Evolutionary conservation across 768 basidiomycete genomes (phyloP).

Genomic region (Tricholoma flavovirens): DNA sequence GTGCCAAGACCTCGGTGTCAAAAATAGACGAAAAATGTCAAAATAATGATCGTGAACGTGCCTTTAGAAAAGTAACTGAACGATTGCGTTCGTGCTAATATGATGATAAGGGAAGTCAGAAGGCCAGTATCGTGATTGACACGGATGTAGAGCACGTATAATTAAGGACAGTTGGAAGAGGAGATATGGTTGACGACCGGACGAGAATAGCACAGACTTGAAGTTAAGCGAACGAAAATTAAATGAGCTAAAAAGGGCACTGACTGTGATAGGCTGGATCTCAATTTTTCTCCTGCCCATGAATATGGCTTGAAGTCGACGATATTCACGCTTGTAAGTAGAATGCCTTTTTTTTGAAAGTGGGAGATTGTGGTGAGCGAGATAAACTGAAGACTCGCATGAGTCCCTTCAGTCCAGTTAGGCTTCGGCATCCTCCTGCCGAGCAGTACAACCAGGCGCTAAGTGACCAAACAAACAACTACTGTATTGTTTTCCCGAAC

Average conservation of each 20-base stretch:
- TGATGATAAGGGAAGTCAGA: conserved; percentile 24
- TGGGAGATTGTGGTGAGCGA: not conserved
- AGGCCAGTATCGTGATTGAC: conserved; percentile 2
- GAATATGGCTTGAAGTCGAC: conserved; percentile 3
- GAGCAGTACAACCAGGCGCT: not conserved
- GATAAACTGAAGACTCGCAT: not conserved
- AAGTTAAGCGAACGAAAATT: conserved; percentile 12
- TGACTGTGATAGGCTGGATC: conserved; percentile 71
- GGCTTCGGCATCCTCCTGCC: not conserved
- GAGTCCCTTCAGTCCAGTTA: not conserved
- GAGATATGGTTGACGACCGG: not conserved
- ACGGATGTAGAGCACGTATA: conserved; percentile 10
- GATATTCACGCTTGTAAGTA: not conserved
- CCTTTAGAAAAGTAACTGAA: conserved; percentile 89
- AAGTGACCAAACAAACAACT: not conserved
- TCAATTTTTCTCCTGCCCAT: conserved; percentile 78
- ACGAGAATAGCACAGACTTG: conserved; percentile 1
- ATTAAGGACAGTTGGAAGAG: conserved; percentile 15
- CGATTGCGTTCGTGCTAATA: conserved; percentile 85
- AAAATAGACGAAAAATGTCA: conserved; percentile 55
- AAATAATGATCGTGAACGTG: conserved; percentile 28
- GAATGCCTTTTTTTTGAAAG: not conserved
- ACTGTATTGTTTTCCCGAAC: not conserved
- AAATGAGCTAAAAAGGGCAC: conserved; percentile 24
- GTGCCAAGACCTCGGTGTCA: conserved; percentile 43